These are phyloP conservation scores for Pezicula neosporulosa DNA, from an alignment of 2,329 filamentous ascomycete genomes.

Conservation along the genomic window DNA sequence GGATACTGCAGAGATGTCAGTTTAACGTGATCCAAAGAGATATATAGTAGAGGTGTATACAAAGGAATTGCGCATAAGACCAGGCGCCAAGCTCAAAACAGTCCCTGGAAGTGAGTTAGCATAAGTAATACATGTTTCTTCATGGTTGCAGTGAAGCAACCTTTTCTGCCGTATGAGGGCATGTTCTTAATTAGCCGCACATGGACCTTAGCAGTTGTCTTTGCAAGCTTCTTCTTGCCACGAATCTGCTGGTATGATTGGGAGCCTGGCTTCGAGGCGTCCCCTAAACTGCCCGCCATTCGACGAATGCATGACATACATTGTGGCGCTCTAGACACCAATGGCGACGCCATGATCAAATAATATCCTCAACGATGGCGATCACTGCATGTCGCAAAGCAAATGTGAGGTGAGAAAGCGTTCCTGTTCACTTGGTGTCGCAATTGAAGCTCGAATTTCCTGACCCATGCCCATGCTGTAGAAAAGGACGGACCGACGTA, in stretches of 20 bases:
- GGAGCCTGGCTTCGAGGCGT: conserved; percentile 10
- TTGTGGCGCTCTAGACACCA: conserved; percentile 21
- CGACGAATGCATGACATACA: conserved; percentile 25
- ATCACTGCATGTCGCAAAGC: too few species aligned
- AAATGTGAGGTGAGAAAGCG: too few species aligned
- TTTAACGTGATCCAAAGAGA: too few species aligned
- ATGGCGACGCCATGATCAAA: conserved; percentile 22
- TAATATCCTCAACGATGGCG: background rate
- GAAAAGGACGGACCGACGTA: too few species aligned
- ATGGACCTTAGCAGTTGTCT: conserved; percentile 35
- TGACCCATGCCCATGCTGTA: too few species aligned
- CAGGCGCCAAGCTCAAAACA: conserved; percentile 46
- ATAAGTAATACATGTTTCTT: conserved; percentile 5
- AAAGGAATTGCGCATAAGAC: conserved; percentile 47
- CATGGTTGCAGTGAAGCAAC: conserved; percentile 21
- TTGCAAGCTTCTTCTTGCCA: conserved; percentile 41
- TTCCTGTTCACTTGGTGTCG: too few species aligned
- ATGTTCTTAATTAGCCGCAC: conserved; percentile 50
- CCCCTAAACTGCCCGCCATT: conserved; percentile 18
- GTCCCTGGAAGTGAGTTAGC: conserved; percentile 33
- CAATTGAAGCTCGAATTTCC: too few species aligned
- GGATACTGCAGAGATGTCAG: conserved; percentile 36
- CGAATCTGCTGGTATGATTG: conserved; percentile 31
- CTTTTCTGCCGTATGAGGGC: conserved; percentile 45
- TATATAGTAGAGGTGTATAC: conserved; percentile 16